A percentile compares a stretch with the other conserved stretches of the same genome.
phyloP scores from a whole-genome alignment of 306 rosid genomes.

The Adenanthera pavonina region DNA sequence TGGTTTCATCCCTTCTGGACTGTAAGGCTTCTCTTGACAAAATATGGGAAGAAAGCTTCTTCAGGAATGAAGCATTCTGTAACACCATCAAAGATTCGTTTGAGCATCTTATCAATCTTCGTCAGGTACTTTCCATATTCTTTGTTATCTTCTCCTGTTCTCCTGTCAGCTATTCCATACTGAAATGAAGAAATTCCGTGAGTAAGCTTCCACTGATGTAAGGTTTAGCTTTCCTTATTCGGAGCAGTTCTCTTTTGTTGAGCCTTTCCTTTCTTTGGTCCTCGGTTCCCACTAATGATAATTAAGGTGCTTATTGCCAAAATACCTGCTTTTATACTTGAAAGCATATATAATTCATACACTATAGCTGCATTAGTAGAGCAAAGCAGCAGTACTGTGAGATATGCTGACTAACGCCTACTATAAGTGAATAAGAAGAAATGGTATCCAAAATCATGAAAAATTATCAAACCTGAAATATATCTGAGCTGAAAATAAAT shows the following conservation, averaged over 20 bases:
- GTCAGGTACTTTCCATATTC: constrained; percentile 71
- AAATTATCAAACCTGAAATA: neutral
- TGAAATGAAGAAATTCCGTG: constrained; percentile 10
- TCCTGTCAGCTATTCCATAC: constrained; percentile 28
- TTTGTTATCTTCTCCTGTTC: neutral
- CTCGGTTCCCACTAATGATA: constrained; percentile 2
- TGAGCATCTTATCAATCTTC: constrained; percentile 96
- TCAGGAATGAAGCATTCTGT: constrained; percentile 88
- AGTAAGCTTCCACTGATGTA: constrained; percentile 15
- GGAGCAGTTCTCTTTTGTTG: neutral
- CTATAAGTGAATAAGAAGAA: neutral
- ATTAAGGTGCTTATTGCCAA: neutral
- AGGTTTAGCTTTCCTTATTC: constrained; percentile 23
- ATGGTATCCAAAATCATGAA: neutral
- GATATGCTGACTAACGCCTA: neutral
- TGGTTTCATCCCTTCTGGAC: constrained; percentile 91
- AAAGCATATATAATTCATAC: neutral
- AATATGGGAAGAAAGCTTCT: constrained; percentile 95
- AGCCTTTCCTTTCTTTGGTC: neutral
- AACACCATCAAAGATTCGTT: constrained; percentile 94
- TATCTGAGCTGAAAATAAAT: neutral
- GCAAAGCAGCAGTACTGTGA: neutral
- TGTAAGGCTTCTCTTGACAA: constrained; percentile 94
- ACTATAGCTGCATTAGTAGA: neutral
- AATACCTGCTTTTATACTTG: neutral